Conservation (phyloP, 352 stramenopile species). For the Phytophthora podocarpi region DNA sequence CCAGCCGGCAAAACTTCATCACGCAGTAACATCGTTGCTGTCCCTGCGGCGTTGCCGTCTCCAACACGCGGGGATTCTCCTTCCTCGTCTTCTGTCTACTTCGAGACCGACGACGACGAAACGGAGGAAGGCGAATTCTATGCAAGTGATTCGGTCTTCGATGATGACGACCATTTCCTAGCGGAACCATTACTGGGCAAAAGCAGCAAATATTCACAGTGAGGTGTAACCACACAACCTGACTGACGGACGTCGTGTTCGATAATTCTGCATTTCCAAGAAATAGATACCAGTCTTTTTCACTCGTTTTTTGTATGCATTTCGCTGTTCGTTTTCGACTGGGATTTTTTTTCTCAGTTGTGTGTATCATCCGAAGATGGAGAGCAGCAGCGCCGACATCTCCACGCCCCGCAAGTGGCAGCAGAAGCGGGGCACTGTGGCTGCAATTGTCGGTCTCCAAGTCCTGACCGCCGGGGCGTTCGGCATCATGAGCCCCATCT, state of each 20-base stretch:
- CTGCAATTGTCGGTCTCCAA: conserved; percentile 52
- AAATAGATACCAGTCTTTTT: no score
- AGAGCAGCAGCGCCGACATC: neutral
- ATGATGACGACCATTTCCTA: conserved; percentile 35
- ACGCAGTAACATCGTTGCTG: conserved; percentile 6
- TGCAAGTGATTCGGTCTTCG: conserved; percentile 22
- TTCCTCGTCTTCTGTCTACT: conserved; percentile 41
- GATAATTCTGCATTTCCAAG: no score
- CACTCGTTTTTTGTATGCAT: no score
- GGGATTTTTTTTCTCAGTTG: no score
- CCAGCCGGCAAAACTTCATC: conserved; percentile 24
- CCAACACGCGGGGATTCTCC: conserved; percentile 43
- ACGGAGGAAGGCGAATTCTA: conserved; percentile 18
- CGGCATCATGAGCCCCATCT: conserved; percentile 71
- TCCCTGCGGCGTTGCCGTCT: conserved; percentile 36
- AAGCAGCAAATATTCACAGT: neutral
- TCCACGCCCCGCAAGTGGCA: conserved; percentile 1
- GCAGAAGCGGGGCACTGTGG: conserved; percentile 26
- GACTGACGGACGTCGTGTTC: no score
- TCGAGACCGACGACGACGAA: conserved; percentile 54
- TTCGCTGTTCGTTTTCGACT: no score
- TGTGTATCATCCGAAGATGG: no score
- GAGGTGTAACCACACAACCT: no score
- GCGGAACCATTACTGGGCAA: conserved; percentile 54
- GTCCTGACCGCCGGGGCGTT: conserved; percentile 69